Percentiles rank a stretch among this genome's conserved stretches.
Conservation (phyloP, 1,139 yeast genomes). For the Nadsonia commutata region DNA sequence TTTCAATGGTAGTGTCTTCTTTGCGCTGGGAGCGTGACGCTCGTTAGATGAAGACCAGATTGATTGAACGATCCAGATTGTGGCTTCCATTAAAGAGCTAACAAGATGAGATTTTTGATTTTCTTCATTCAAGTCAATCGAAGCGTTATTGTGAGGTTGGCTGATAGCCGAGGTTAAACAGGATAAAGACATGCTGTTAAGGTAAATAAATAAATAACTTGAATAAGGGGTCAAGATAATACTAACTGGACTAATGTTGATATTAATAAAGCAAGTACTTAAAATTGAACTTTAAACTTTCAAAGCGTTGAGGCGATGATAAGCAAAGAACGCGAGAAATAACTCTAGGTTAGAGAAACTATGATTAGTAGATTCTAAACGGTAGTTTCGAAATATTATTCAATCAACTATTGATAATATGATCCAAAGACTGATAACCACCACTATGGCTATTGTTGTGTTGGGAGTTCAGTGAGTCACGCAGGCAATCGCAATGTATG, state of each 20-base stretch:
- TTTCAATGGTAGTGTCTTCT: conserved; percentile 21
- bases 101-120: background rate
- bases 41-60: conserved; percentile 18
- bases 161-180: background rate
- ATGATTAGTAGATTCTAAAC: too few relatives aligned
- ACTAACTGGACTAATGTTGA: background rate
- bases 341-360: too few relatives aligned
- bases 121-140: too few relatives aligned
- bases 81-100: conserved; percentile 19
- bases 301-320: conserved; percentile 1
- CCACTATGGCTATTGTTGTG: too few relatives aligned
- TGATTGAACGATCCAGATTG: conserved; percentile 22
- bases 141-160: too few relatives aligned
- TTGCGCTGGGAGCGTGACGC: conserved; percentile 7
- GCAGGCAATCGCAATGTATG: background rate
- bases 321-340: background rate
- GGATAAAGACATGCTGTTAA: too few relatives aligned
- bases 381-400: too few relatives aligned
- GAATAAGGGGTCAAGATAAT: background rate
- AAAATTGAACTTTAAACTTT: background rate
- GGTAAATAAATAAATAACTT: background rate
- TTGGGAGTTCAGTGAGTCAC: background rate
- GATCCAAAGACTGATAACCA: too few relatives aligned
- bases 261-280: background rate
- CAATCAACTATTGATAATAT: too few relatives aligned